Conservation (phyloP, 139 green algal species). For the Chlorella vulgaris region DNA sequence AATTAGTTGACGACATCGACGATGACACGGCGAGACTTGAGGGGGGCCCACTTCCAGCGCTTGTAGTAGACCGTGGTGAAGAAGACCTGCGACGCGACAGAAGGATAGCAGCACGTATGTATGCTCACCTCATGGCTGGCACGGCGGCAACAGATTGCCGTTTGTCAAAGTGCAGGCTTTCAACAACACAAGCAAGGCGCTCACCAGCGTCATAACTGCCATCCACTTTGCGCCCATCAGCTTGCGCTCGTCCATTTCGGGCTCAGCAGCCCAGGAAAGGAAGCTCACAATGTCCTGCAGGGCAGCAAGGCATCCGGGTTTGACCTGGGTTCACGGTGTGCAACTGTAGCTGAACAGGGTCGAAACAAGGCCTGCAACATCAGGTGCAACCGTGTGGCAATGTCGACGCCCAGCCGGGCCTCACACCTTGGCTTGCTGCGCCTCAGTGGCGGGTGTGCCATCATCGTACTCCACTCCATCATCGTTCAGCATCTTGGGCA, state of each 20-base stretch:
- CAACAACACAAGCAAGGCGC: too few relatives aligned
- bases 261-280: conserved; percentile 92
- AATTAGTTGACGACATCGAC: conserved; percentile 97
- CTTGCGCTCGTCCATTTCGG: conserved; percentile 95
- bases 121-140: neutral
- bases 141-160: neutral
- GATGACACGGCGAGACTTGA: conserved; percentile 95
- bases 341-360: too few relatives aligned
- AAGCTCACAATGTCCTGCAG: conserved; percentile 90
- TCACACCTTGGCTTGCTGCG: conserved; percentile 95
- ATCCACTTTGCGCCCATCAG: conserved; percentile 98
- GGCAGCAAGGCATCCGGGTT: neutral
- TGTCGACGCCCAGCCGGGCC: neutral
- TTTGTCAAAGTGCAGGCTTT: neutral
- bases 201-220: conserved; percentile 81
- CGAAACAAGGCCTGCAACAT: too few relatives aligned
- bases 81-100: neutral
- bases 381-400: neutral
- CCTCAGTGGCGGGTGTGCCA: conserved; percentile 91
- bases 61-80: conserved; percentile 93
- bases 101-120: too few relatives aligned
- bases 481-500: conserved; percentile 99
- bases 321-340: too few relatives aligned
- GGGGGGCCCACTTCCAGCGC: conserved; percentile 92
- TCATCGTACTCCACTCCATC: conserved; percentile 99